Evolutionary conservation across 2,329 filamentous ascomycete genomes (phyloP).

Genomic region (Colletotrichum agaves): DNA sequence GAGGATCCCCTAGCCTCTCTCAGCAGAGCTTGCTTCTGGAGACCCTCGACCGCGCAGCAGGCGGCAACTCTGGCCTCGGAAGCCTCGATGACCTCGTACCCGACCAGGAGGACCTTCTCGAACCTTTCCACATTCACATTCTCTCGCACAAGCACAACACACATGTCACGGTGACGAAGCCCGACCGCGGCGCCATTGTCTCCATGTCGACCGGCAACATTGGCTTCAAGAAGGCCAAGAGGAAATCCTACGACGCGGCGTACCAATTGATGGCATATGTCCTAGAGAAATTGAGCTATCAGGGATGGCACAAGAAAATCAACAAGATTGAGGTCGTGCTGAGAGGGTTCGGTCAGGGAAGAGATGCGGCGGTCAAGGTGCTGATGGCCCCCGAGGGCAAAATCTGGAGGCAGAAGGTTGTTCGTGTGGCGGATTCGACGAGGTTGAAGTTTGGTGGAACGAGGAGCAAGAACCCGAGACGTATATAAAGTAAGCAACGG

Average conservation of each 20-base stretch:
- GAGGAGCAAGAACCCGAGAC: constrained; percentile 84
- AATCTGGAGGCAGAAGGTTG: constrained; percentile 77
- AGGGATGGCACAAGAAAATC: constrained; percentile 80
- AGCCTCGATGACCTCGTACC: constrained; percentile 41
- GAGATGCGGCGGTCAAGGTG: constrained; percentile 91
- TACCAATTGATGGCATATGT: constrained; percentile 90
- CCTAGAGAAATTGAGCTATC: constrained; percentile 85
- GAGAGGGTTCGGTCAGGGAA: constrained; percentile 85
- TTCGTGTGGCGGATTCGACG: constrained; percentile 85
- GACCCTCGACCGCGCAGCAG: constrained; percentile 46
- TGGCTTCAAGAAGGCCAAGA: constrained; percentile 85
- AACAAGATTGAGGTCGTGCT: constrained; percentile 81
- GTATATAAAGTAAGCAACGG: constrained; percentile 61
- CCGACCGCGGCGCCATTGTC: constrained; percentile 81
- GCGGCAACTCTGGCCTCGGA: constrained; percentile 33
- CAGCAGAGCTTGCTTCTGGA: constrained; percentile 52
- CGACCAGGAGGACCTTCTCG: constrained; percentile 51
- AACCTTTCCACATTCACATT: constrained; percentile 88
- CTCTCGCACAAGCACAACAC: constrained; percentile 93
- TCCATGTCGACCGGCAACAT: constrained; percentile 87
- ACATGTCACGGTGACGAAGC: constrained; percentile 88
- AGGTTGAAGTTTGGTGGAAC: constrained; percentile 96
- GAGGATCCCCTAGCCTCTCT: constrained; percentile 45
- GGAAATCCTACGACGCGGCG: constrained; percentile 88
- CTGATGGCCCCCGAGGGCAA: constrained; percentile 87